A percentile compares a stretch with the other conserved stretches of the same genome.
phyloP scores from a whole-genome alignment of 2,329 filamentous ascomycete genomes.

The Scedosporium aurantiacum region DNA sequence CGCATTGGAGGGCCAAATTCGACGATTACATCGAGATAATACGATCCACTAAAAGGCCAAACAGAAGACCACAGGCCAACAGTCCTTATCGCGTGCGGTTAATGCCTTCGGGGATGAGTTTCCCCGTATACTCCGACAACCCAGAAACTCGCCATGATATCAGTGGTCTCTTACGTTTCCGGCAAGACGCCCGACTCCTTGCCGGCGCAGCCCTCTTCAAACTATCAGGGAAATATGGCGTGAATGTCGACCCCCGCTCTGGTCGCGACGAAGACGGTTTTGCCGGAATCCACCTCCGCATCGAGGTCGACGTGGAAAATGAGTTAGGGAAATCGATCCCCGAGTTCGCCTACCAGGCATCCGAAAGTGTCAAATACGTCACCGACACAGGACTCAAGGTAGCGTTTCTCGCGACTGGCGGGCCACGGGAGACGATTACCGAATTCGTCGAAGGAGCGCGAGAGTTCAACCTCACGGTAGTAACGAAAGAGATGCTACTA shows the following conservation, averaged over 20 bases:
- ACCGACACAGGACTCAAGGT: slow-evolving; percentile 16
- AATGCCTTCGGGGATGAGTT: slow-evolving; percentile 17
- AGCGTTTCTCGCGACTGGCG: slow-evolving; percentile 33
- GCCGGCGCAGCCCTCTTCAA: slow-evolving; percentile 23
- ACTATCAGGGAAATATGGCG: slow-evolving; percentile 16
- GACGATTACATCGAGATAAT: slow-evolving; percentile 15
- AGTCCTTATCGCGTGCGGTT: slow-evolving; percentile 23
- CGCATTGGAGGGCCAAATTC: slow-evolving; percentile 14
- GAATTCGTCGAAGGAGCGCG: slow-evolving; percentile 24
- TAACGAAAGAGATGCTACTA: slow-evolving; percentile 32
- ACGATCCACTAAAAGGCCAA: slow-evolving; percentile 13
- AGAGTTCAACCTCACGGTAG: slow-evolving; percentile 25
- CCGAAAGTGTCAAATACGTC: slow-evolving; percentile 20
- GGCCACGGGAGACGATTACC: slow-evolving; percentile 21
- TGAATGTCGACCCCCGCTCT: slow-evolving; percentile 16
- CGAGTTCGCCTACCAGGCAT: slow-evolving; percentile 20
- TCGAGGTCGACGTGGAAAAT: slow-evolving; percentile 18
- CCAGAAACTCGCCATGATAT: slow-evolving; percentile 21
- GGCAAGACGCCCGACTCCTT: slow-evolving; percentile 21
- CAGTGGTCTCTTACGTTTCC: slow-evolving; percentile 26
- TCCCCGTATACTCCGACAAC: slow-evolving; percentile 20
- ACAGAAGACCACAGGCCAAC: slow-evolving; percentile 13
- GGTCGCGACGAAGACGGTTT: slow-evolving; percentile 16
- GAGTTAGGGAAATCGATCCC: slow-evolving; percentile 13
- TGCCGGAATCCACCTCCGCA: slow-evolving; percentile 24